Percentiles rank a stretch among this genome's conserved stretches.
phyloP scores from a whole-genome alignment of 805 yeast species.

The Starmera dryadoides region DNA sequence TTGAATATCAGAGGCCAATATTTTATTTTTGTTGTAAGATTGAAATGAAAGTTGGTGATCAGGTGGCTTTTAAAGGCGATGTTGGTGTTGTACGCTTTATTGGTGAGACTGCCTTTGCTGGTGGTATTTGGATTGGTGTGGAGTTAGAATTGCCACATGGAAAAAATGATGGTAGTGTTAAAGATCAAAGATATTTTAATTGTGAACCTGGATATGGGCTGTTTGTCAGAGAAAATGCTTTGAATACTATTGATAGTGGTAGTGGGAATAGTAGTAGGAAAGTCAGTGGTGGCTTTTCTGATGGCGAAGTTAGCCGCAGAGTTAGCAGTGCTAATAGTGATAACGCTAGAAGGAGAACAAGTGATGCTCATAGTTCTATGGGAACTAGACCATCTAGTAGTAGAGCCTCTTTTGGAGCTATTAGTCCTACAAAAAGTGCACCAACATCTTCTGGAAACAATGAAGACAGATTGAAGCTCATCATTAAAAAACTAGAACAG shows the following conservation, averaged over 20 bases:
- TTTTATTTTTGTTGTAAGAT: too few species aligned
- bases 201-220: slow-evolving; percentile 49
- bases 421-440: too few species aligned
- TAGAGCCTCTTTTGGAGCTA: too few species aligned
- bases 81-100: slow-evolving; percentile 40
- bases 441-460: not conserved
- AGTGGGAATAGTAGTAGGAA: not conserved
- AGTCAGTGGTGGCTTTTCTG: too few species aligned
- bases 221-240: slow-evolving; percentile 37
- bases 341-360: too few species aligned
- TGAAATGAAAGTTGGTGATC: slow-evolving; percentile 16
- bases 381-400: not conserved
- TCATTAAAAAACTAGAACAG: slow-evolving; percentile 37
- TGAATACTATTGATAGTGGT: too few species aligned
- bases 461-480: slow-evolving; percentile 15
- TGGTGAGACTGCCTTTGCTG: slow-evolving; percentile 52
- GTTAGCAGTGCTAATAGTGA: too few species aligned
- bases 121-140: slow-evolving; percentile 75
- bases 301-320: too few species aligned
- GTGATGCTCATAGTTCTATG: not conserved
- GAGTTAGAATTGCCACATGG: slow-evolving; percentile 73
- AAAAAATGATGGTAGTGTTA: slow-evolving; percentile 71
- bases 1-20: too few species aligned
- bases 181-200: slow-evolving; percentile 50
- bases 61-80: slow-evolving; percentile 30